Evolutionary conservation across 1,139 yeast species (phyloP).

Genomic region (Arxiozyma slooffiae): DNA sequence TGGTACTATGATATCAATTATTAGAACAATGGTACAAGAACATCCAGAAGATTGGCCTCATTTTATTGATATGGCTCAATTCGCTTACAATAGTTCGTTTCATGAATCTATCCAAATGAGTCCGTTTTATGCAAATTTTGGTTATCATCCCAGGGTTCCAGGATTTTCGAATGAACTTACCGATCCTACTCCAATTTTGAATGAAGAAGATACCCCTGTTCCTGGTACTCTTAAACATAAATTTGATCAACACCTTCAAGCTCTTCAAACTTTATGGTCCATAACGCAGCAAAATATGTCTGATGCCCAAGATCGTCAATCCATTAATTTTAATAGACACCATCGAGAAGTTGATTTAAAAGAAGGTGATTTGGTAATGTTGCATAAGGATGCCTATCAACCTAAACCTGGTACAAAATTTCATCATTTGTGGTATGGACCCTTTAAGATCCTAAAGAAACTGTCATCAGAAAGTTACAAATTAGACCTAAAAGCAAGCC

Average conservation of each 20-base stretch:
- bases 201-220: no score
- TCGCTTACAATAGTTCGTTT: conserved; percentile 5
- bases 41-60: neutral
- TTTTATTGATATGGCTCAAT: neutral
- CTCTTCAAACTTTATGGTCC: neutral
- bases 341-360: neutral
- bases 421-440: conserved; percentile 5
- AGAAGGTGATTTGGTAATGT: neutral
- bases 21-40: neutral
- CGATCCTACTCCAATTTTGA: neutral
- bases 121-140: conserved; percentile 3
- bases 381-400: conserved; percentile 1
- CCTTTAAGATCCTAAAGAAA: neutral
- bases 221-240: no score
- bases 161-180: conserved; percentile 1
- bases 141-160: conserved; percentile 3
- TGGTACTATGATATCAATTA: conserved; percentile 1
- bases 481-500: neutral
- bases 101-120: neutral
- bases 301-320: conserved; percentile 2
- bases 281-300: conserved; percentile 1
- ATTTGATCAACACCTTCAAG: neutral
- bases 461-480: neutral
- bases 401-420: neutral
- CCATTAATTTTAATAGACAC: neutral